phyloP scores from a whole-genome alignment of 2,329 filamentous ascomycete genomes.

The Alternaria tenuissima region DNA sequence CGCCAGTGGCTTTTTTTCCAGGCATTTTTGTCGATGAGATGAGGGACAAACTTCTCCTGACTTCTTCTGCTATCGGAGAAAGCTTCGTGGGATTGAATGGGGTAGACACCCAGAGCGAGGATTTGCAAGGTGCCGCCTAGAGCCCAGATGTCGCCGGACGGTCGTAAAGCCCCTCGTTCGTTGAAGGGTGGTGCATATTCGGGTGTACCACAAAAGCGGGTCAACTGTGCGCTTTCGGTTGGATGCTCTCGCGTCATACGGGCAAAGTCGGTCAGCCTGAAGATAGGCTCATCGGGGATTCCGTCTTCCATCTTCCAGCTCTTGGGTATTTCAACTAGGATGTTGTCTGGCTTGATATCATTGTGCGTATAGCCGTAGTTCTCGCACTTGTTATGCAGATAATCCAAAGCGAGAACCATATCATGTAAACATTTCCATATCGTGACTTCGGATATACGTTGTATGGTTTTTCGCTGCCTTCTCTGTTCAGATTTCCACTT shows the following conservation, averaged over 20 bases:
- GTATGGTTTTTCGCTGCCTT: neutral
- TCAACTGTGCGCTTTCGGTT: neutral
- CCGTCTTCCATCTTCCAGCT: neutral
- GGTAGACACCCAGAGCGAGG: conserved; percentile 22
- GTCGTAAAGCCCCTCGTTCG: conserved; percentile 14
- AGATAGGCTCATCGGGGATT: conserved; percentile 28
- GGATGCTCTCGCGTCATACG: conserved; percentile 18
- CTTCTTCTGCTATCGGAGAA: conserved; percentile 2
- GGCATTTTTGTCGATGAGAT: neutral
- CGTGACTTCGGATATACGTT: conserved; percentile 28
- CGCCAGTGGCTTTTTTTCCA: conserved; percentile 8
- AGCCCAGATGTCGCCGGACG: conserved; percentile 33
- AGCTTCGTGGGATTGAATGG: conserved; percentile 14
- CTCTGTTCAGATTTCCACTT: conserved; percentile 10
- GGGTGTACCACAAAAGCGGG: conserved; percentile 22
- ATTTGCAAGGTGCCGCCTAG: conserved; percentile 34
- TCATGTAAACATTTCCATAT: conserved; percentile 41
- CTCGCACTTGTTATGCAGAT: conserved; percentile 28
- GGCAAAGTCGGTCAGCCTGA: conserved; percentile 36
- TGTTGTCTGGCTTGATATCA: conserved; percentile 93
- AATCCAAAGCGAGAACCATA: conserved; percentile 30
- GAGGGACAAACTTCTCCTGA: neutral
- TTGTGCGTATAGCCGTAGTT: conserved; percentile 72
- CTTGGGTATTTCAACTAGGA: conserved; percentile 66
- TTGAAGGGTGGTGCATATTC: conserved; percentile 29